Base-by-base conservation (phyloP, 352 stramenopile genomes). In the Globisporangium megalacanthum region DNA sequence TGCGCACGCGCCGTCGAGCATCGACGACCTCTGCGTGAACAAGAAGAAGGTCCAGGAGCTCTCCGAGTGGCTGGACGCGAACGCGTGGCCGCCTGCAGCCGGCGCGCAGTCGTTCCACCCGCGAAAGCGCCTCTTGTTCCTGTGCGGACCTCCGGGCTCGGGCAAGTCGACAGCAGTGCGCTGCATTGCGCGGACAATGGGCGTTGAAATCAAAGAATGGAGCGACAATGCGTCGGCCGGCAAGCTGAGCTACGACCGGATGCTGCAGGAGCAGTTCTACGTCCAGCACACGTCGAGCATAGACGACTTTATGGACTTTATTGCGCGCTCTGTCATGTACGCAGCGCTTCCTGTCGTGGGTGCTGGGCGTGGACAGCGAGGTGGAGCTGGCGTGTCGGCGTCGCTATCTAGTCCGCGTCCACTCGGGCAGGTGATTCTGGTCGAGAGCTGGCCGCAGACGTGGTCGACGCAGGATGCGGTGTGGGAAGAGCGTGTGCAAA, bases 1-100 rank as follows among this genome's bases (percentile, higher is more conserved):
- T 37, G 47, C 68, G 14, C 72, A 79, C 46, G 49, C 54, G 1
- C 78, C 81, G 0, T 62, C 67, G 19, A 65, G 56, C 4, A 64
- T 86, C 6, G 76, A 86, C n/a, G 74, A 95, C 1, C 61, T 95
- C 2, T 89, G 81, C 52, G 68, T 95, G 19, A 86, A 89, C 59
- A 90, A 88, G 65, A 92, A 91, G 53, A 95, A 95, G 63, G 58
- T 84, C 10, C 69, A 86, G 35, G 80, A 92, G 56, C 70, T 95
- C 0, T 72, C 64, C 11, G 71, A 78, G 8, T 95, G 85, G 85
- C 45, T 95, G 0, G 39, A 58, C 9, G 41, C 39, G 3, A 81
- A 80, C 50, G 57, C 72, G 22, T 49, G 47, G 10, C 49, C 52
- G 49, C 13, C 62, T 25, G 4, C 46, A 29, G 15, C 20, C 41